Base-by-base conservation (phyloP, 495 filamentous ascomycete genomes). In the Talaromyces thailandensis region DNA sequence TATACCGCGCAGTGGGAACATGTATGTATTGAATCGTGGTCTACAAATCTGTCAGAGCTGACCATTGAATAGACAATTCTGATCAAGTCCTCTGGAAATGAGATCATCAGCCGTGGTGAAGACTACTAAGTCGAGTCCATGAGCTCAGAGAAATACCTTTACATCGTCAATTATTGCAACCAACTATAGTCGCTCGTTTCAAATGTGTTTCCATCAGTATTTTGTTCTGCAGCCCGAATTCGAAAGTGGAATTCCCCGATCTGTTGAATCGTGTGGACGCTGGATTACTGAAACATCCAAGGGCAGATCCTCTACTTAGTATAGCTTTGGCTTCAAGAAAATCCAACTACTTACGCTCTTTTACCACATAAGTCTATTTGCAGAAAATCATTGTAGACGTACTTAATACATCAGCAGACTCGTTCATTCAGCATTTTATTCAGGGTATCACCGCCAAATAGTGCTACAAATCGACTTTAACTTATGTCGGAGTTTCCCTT, bases 1-100 rank as follows among this genome's bases (percentile, higher is more conserved):
- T 84, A 84, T 70, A 77, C 80, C 1, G 84, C 84, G 6, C 84
- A 86, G 59, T 86, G 82, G 69, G 84, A 86, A 71, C 84, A 86
- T 73, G 81, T 84, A 71, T 64, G 80, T 67, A 53, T 29, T 26
- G 58, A 23, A 50, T 63, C 9, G 48, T 37, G 3, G 32, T 28
- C 29, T 28, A 5, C 35, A 37, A 26, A 63, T 58, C n/a, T 31
- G 18, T 50, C 40, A 53, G 55, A 70, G 40, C 45, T 56, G 16
- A 69, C 58, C 1, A 31, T 56, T 23, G 26, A 55, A 62, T 56
- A 77, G 79, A 82, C 77, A 6, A 71, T 82, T 28, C 61, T 82
- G 56, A 68, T 82, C 51, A 70, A 77, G 24, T 73, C 75, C 26
- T 75, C 68, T 6, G 71, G 74, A 45, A 81, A 82, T 67, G 79